Evolutionary conservation across 768 basidiomycete species (phyloP).

Genomic region (Amanita brunnescens): DNA sequence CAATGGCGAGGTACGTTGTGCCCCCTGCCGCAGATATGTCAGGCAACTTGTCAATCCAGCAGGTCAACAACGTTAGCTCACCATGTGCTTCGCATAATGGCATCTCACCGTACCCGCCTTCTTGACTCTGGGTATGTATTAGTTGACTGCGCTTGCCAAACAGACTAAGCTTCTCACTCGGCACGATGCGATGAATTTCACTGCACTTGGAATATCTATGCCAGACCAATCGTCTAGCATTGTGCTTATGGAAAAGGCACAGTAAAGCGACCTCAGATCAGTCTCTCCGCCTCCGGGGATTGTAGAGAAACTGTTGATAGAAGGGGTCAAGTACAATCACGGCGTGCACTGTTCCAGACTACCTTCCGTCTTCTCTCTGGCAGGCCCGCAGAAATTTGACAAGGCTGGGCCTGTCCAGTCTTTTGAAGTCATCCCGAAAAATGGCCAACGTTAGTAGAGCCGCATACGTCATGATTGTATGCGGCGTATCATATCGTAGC

Average conservation of each 20-base stretch:
- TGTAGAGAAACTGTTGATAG: slow-evolving; percentile 50
- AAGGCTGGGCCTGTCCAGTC: slow-evolving; percentile 64
- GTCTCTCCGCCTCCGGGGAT: slow-evolving; percentile 61
- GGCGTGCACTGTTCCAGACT: slow-evolving; percentile 10
- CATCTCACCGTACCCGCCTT: slow-evolving; percentile 86
- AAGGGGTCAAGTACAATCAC: slow-evolving; percentile 5
- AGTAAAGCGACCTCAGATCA: slow-evolving; percentile 80
- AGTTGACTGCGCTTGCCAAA: slow-evolving; percentile 6
- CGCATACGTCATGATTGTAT: slow-evolving; percentile 92
- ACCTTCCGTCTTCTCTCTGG: slow-evolving; percentile 84
- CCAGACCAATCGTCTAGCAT: slow-evolving; percentile 78
- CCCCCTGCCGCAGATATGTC: slow-evolving; percentile 48
- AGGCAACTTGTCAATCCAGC: background rate
- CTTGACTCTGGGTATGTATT: slow-evolving; percentile 58
- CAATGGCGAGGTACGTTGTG: slow-evolving; percentile 87
- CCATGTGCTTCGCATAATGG: slow-evolving; percentile 83
- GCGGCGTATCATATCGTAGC: slow-evolving; percentile 56
- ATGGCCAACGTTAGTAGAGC: slow-evolving; percentile 78
- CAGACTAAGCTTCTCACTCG: slow-evolving; percentile 38
- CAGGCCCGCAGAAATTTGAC: slow-evolving; percentile 57
- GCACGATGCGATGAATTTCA: slow-evolving; percentile 61
- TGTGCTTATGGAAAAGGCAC: slow-evolving; percentile 74
- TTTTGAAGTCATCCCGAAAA: slow-evolving; percentile 75
- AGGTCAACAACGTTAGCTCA: background rate
- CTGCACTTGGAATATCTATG: slow-evolving; percentile 51